Base-by-base conservation (phyloP, 768 basidiomycete species). In the Boletellus ananas region DNA sequence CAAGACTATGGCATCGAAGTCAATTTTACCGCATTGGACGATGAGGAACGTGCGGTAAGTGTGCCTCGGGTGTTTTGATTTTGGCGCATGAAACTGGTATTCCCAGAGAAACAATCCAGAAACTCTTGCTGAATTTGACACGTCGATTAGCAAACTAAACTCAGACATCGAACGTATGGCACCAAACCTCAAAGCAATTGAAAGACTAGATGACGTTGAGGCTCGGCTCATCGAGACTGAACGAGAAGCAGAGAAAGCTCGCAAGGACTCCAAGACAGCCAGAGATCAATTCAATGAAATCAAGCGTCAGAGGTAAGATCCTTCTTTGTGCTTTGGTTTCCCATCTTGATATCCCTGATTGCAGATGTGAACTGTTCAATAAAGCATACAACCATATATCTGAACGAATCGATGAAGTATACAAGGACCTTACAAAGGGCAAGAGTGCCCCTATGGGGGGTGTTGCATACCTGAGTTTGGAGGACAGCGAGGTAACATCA, bases 351-450 rank as follows among this genome's bases (percentile, higher is more conserved):
- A 6, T 50, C n/a, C 9, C 23, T 36, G 35, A 16, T 17, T 38
- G 35, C 43, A 68, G 87, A 57, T 81, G 79, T 47, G 91, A 97
- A 51, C 66, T 95, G 20, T 98, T 98, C 76, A 94, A 94, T 69
- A 90, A 87, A 58, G 96, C 96, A 0, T 99, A 93, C 73, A 87
- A 85, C 54, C 94, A 99, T 60, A 98, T 99, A 49, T 90, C 94
- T 11, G 92, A 94, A 52, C 78, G 83, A 35, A 99, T 99, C 56
- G 94, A 97, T 62, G 79, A 85, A 55, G 94, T 98, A 1, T 99
- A 99, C 73, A 98, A 98, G 70, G 94, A 97, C 57, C 79, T 98
- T 14, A 98, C 96, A 0, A 98, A 95, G 69, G 94, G 92, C 13
- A 93, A 92, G 63, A 87, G 89, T 2, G 81, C 91, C 1, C 93